Conservation (phyloP, 1,139 yeast species). For the Candida mesenterica region DNA sequence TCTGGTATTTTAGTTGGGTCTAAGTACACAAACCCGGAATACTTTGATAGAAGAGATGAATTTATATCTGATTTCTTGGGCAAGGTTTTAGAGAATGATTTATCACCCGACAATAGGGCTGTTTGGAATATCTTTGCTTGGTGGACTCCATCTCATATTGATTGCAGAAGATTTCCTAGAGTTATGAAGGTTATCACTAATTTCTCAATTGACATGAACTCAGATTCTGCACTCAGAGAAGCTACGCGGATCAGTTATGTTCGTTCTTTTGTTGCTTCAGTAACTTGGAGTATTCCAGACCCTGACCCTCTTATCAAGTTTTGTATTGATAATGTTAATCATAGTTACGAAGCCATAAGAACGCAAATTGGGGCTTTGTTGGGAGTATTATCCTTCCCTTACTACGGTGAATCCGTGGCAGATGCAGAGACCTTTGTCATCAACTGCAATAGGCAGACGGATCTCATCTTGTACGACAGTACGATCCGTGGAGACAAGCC, state of each 20-base stretch:
- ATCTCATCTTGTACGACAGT: constrained; percentile 28
- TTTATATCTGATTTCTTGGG: constrained; percentile 45
- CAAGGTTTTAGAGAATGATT: constrained; percentile 52
- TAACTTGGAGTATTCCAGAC: constrained; percentile 59
- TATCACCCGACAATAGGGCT: constrained; percentile 72
- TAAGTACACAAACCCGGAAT: constrained; percentile 29
- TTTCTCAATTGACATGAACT: constrained; percentile 48
- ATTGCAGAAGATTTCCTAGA: constrained; percentile 63
- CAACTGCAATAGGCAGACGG: constrained; percentile 26
- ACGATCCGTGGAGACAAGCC: constrained; percentile 21
- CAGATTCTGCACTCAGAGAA: constrained; percentile 67
- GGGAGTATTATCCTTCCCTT: constrained; percentile 53
- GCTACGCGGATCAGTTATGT: constrained; percentile 62
- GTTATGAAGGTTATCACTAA: constrained; percentile 48
- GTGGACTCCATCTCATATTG: constrained; percentile 69
- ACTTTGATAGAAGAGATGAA: constrained; percentile 40
- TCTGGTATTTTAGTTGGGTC: constrained; percentile 57
- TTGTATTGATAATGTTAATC: constrained; percentile 49
- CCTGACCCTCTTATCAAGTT: constrained; percentile 48
- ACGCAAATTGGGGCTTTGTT: constrained; percentile 67
- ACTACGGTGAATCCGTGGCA: constrained; percentile 49
- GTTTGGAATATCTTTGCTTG: constrained; percentile 80
- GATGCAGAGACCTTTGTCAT: constrained; percentile 44
- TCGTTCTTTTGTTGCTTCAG: constrained; percentile 51
- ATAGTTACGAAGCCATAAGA: constrained; percentile 77